These are phyloP conservation scores for Trichoderma arundinaceum DNA, from an alignment of 2,329 filamentous ascomycete genomes.

Conservation along the genomic window DNA sequence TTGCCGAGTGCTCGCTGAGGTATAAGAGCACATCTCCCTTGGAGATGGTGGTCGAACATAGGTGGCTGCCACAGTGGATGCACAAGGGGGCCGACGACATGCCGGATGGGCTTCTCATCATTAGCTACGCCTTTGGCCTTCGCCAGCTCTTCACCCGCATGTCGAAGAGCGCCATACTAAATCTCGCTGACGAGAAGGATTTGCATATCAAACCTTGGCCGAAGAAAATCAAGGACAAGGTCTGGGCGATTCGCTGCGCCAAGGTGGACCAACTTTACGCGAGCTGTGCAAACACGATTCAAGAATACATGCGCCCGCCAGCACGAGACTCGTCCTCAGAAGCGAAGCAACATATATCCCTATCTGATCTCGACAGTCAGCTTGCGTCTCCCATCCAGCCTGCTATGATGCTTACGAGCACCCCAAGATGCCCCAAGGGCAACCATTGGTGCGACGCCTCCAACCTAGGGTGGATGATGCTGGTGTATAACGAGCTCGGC, in stretches of 20 bases:
- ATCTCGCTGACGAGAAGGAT: conserved; percentile 51
- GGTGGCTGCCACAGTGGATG: conserved; percentile 60
- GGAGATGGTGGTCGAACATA: conserved; percentile 56
- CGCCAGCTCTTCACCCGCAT: conserved; percentile 55
- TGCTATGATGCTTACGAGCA: conserved; percentile 43
- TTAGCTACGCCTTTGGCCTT: conserved; percentile 59
- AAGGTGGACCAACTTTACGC: conserved; percentile 58
- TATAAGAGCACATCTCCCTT: conserved; percentile 60
- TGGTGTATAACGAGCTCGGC: conserved; percentile 55
- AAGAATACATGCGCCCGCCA: conserved; percentile 52
- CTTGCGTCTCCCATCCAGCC: conserved; percentile 31
- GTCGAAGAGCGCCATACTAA: conserved; percentile 57
- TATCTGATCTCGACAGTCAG: conserved; percentile 35
- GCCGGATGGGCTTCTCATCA: conserved; percentile 56
- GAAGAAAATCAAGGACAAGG: conserved; percentile 52
- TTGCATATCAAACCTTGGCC: conserved; percentile 54
- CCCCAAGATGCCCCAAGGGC: conserved; percentile 56
- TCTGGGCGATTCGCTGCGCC: conserved; percentile 55
- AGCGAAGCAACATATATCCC: conserved; percentile 34
- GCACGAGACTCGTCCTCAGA: conserved; percentile 34
- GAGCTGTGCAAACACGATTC: conserved; percentile 51
- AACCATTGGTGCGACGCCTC: conserved; percentile 58
- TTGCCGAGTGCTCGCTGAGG: conserved; percentile 56
- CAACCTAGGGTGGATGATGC: conserved; percentile 61
- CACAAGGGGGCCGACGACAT: conserved; percentile 54